These are phyloP conservation scores for Mikania micrantha DNA, from an alignment of 129 eudicot genomes.

Conservation along the genomic window DNA sequence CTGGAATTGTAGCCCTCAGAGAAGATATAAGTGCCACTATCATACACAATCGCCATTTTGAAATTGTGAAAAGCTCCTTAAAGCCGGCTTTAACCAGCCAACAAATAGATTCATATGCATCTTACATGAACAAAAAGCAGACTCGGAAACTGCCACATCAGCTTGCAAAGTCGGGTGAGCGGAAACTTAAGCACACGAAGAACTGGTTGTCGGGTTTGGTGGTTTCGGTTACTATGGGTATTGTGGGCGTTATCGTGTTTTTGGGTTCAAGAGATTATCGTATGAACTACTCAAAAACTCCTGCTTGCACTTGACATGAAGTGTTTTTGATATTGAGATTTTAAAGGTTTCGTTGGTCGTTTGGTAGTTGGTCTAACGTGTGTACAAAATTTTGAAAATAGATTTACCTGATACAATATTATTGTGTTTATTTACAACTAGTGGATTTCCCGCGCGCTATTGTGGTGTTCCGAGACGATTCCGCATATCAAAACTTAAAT, in stretches of 20 bases:
- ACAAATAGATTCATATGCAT: conserved; percentile 48
- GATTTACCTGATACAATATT: too few species aligned
- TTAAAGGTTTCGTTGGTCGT: background rate
- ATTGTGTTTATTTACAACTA: too few species aligned
- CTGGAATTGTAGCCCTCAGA: conserved; percentile 81
- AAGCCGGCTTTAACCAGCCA: conserved; percentile 59
- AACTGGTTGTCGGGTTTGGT: conserved; percentile 19
- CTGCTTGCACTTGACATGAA: conserved; percentile 6
- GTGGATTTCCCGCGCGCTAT: too few species aligned
- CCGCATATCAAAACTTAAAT: too few species aligned
- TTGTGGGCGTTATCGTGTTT: conserved; percentile 28
- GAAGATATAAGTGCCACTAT: conserved; percentile 64
- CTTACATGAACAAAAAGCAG: conserved; percentile 44
- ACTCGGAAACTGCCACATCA: conserved; percentile 13
- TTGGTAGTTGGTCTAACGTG: background rate
- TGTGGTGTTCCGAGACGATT: too few species aligned
- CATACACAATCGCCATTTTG: conserved; percentile 62
- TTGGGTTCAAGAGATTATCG: conserved; percentile 29
- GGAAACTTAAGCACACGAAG: conserved; percentile 4
- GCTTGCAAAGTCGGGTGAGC: conserved; percentile 6
- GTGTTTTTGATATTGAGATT: background rate
- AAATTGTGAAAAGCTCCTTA: conserved; percentile 45
- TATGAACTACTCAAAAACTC: background rate
- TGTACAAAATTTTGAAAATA: too few species aligned
- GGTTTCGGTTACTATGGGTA: conserved; percentile 31